Percentiles rank a stretch among this genome's conserved stretches.
Evolutionary conservation across 2,329 filamentous ascomycete genomes (phyloP).

Genomic region (Epichloe coenophiala): DNA sequence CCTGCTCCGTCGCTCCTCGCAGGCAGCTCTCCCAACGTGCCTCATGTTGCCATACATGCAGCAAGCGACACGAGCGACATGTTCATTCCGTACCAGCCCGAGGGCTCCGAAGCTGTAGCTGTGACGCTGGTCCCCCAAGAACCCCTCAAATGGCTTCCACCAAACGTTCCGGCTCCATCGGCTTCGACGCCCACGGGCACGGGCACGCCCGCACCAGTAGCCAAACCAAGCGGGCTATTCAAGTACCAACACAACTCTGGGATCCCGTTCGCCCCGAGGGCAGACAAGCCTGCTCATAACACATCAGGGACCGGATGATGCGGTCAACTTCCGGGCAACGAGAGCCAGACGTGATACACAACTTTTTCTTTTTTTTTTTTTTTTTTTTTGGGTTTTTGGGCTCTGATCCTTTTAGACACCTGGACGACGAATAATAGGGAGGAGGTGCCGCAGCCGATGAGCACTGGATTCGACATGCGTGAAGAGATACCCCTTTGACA

Average conservation of each 20-base stretch:
- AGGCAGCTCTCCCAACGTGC: slow-evolving; percentile 18
- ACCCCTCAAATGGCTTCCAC: slow-evolving; percentile 37
- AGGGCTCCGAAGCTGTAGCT: slow-evolving; percentile 33
- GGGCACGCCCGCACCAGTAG: slow-evolving; percentile 19
- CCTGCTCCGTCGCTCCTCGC: slow-evolving; percentile 11
- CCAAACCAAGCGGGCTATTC: slow-evolving; percentile 21
- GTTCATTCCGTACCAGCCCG: slow-evolving; percentile 42
- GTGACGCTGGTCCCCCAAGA: slow-evolving; percentile 23
- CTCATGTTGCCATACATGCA: slow-evolving; percentile 15
- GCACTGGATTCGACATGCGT: too few species aligned
- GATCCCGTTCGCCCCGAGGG: slow-evolving; percentile 32
- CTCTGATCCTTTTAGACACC: too few species aligned
- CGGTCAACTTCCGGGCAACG: not conserved
- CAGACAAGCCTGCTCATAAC: not conserved
- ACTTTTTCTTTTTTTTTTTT: too few species aligned
- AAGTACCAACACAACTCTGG: slow-evolving; percentile 23
- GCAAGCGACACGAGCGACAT: slow-evolving; percentile 19
- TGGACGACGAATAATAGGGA: too few species aligned
- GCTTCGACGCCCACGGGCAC: slow-evolving; percentile 19
- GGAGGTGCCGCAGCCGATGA: too few species aligned
- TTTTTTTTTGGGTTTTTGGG: too few species aligned
- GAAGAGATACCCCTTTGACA: too few species aligned
- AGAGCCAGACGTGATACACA: not conserved
- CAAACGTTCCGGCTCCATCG: slow-evolving; percentile 27
- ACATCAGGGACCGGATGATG: not conserved